Evolutionary conservation across 306 rosid species (phyloP).

Genomic region (Cucumis melo): DNA sequence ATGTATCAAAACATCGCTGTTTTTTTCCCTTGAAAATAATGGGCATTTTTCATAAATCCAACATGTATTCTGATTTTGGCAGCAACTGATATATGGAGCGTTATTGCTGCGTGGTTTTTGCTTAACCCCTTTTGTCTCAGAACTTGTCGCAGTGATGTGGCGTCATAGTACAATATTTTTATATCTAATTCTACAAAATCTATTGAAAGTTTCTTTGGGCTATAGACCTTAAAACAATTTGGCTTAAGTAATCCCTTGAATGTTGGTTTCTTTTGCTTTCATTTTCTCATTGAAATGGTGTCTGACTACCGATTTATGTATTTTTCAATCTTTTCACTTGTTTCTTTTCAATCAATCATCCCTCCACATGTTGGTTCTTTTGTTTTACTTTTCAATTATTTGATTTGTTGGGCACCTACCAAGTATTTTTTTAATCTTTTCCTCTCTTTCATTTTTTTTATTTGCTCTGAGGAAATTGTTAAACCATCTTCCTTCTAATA

Average conservation of each 20-base stretch:
- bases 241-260: background rate
- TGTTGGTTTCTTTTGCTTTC: background rate
- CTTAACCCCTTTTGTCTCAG: background rate
- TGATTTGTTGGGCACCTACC: background rate
- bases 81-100: background rate
- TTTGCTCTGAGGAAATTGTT: background rate
- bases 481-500: background rate
- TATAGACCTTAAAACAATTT: background rate
- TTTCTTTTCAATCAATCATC: background rate
- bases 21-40: background rate
- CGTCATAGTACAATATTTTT: background rate
- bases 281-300: background rate
- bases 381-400: background rate
- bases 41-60: background rate
- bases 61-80: background rate
- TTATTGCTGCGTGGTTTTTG: background rate
- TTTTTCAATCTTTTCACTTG: background rate
- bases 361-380: background rate
- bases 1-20: background rate
- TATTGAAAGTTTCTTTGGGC: background rate
- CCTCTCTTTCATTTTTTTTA: background rate
- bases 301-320: background rate
- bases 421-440: background rate
- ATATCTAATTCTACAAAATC: background rate
- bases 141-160: background rate